Evolutionary conservation across 306 rosid species (phyloP), one percentile per base, ranked within the genome.

Genomic region (Rosa multiflora): DNA sequence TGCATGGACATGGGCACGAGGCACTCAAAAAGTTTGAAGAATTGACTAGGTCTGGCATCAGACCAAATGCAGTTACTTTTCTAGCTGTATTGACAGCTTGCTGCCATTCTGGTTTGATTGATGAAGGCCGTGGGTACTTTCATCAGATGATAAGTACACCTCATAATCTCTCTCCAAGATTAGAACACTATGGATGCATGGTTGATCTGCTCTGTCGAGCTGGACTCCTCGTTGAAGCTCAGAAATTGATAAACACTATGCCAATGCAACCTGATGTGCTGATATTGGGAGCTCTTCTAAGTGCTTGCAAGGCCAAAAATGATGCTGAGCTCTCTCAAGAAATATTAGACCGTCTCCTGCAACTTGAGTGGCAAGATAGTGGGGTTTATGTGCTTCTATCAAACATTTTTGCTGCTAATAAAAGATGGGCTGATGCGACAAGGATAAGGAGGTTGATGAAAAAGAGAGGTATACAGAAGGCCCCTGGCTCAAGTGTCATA

Each of bases 161-260:
- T 11, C 80, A 85, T 75, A 89, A 85, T 74, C 76, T 93, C 72
- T 83, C 88, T 56, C 88, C 92, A 18, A 63, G 78, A 79, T 88
- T 91, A 81, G 97, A 93, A 77, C 93, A 91, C 83, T 90, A 89
- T 70, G 95, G 97, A 47, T 90, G 97, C 79, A 85, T 93, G 93
- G 93, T 87, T 79, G 97, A 89, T 79, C 81, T 93, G 80, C 85
- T 93, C 10, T 91, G 97, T 79, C 80, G 86, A 81, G 95, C 91
- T 48, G 97, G 92, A 84, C 84, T 88, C 32, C 71, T 90, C 71
- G 84, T 53, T 78, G 95, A 91, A 85, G 97, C 98, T 55, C 81
- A 77, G 66, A 87, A 80, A 80, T 78, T 93, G 85, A 83, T 90
- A 86, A 87, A 80, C 75, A 81, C 84, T 69, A 91, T 93, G 98